Evolutionary conservation across 768 basidiomycete genomes (phyloP).

Genomic region (Hygrophorus pudorinus): DNA sequence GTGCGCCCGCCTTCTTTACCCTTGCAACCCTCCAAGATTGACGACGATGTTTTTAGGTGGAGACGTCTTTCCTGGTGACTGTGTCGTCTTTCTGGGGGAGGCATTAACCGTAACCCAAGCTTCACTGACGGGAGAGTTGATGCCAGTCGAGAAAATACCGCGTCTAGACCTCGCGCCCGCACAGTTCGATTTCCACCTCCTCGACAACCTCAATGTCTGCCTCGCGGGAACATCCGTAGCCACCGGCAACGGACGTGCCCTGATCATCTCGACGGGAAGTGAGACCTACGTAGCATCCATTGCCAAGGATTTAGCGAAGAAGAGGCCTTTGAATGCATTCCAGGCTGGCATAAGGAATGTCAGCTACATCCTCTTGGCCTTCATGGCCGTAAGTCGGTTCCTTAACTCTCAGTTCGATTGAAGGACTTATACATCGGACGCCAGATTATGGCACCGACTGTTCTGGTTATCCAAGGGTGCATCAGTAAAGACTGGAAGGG

Average conservation of each 20-base stretch:
- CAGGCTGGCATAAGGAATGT: constrained; percentile 20
- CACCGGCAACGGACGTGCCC: constrained; percentile 20
- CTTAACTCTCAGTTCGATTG: not conserved
- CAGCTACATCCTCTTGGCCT: constrained; percentile 13
- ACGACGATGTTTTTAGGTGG: not conserved
- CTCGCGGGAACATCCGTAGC: constrained; percentile 24
- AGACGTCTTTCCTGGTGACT: constrained; percentile 25
- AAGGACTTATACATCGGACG: not conserved
- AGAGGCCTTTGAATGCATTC: constrained; percentile 22
- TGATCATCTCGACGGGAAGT: constrained; percentile 22
- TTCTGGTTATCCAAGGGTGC: not conserved
- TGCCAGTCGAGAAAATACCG: constrained; percentile 22
- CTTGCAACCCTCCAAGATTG: not conserved
- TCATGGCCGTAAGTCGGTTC: constrained; percentile 1
- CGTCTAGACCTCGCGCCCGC: constrained; percentile 11
- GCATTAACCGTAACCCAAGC: constrained; percentile 24
- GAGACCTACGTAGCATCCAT: constrained; percentile 26
- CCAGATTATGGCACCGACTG: constrained; percentile 2
- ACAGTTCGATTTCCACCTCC: constrained; percentile 17
- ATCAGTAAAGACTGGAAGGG: constrained; percentile 2
- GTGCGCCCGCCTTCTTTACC: constrained; percentile 9
- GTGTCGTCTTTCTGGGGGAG: constrained; percentile 22
- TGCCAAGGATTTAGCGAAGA: constrained; percentile 21
- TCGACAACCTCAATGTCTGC: constrained; percentile 23
- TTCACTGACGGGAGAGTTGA: constrained; percentile 25